Base-by-base conservation (phyloP, 2,329 filamentous ascomycete genomes). In the Pleochaeta shiraiana region DNA sequence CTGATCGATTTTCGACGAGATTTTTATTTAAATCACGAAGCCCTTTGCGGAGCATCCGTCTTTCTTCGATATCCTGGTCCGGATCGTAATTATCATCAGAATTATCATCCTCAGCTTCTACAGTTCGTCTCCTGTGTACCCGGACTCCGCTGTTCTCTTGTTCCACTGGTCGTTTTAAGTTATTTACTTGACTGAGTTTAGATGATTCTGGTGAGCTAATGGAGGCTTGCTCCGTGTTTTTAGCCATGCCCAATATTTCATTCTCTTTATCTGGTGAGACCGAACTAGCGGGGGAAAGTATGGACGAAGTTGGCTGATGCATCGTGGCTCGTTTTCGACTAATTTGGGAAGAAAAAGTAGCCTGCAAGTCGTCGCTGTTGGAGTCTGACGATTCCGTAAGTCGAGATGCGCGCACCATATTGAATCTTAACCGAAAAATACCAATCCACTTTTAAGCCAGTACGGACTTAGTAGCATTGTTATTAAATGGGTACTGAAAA, bases 31-130 rank as follows among this genome's bases (percentile, higher is more conserved):
- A 77, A 53, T 85, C 82, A 67, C 91, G 82, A 65, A 90, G 79
- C 11, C 79, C 80, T 65, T 83, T 83, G 66, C 90, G 86, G 37
- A 95, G 76, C 64, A 78, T 76, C 28, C 91, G 81, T 47, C 90
- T 83, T 74, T 90, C 82, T 53, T 86, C 82, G 14, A 86, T 78
- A 65, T 89, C 79, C 72, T 96, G 92, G 66, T 95, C 85, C 0
- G 90, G 91, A 71, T 96, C 87, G 74, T 91, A 95, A 68, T 78
- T 77, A 24, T 65, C 71, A 9, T 74, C 73, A 3, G 67, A 68
- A 57, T 69, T 69, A 30, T 71, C 67, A 19, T 70, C 70, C 30
- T 72, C 71, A 33, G 66, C 71, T 31, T 73, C 71, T 9, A 69
- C 67, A 12, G 67, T 74, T 65, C 69, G 67, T 64, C 72, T 65